Evolutionary conservation across 192 early-diverging fungal species (phyloP).

Genomic region (Rhizophagus clarus): DNA sequence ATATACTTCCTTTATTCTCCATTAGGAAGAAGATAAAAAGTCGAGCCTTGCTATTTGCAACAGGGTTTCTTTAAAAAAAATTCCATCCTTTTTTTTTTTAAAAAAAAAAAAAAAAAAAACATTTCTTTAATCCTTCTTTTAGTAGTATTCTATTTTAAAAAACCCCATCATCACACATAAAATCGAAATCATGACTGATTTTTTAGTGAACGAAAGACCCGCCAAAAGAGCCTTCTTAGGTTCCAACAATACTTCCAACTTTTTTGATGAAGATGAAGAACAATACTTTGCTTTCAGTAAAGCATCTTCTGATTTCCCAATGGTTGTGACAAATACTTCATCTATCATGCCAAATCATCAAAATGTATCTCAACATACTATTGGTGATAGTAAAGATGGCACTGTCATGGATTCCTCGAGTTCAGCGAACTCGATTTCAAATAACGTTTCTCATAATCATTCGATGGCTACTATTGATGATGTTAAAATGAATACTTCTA

Average conservation of each 20-base stretch:
- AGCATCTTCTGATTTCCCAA: slow-evolving; percentile 7
- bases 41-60: neutral
- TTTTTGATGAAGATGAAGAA: slow-evolving; percentile 18
- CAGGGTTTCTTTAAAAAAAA: neutral
- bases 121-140: neutral
- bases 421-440: slow-evolving; percentile 17
- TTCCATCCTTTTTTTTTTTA: neutral
- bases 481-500: slow-evolving; percentile 27
- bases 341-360: slow-evolving; percentile 19
- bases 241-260: neutral
- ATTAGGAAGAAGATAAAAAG: slow-evolving; percentile 6
- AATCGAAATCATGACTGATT: slow-evolving; percentile 22
- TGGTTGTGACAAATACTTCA: slow-evolving; percentile 8
- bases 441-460: slow-evolving; percentile 1
- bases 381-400: slow-evolving; percentile 9
- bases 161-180: neutral
- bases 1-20: neutral
- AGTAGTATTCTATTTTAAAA: neutral
- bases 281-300: slow-evolving; percentile 23
- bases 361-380: neutral
- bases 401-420: neutral
- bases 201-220: neutral
- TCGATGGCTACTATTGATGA: slow-evolving; percentile 17
- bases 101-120: neutral
- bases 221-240: slow-evolving; percentile 15